Conservation (phyloP, 2,329 filamentous ascomycete genomes). For the Alternaria sp. region DNA sequence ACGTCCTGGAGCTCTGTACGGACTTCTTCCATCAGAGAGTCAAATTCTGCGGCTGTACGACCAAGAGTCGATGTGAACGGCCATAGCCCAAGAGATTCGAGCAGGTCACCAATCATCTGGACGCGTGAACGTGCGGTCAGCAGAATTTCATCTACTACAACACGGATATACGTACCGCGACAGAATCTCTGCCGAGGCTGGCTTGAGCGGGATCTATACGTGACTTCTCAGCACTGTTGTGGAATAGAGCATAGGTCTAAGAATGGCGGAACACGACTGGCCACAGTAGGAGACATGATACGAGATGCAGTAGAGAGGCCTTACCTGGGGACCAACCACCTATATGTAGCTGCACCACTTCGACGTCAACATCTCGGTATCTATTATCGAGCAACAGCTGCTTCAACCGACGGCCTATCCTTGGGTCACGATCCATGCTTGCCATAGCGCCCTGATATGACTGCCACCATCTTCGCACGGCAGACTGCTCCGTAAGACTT, state of each 20-base stretch:
- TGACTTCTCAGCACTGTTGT: constrained; percentile 6
- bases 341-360: constrained; percentile 46
- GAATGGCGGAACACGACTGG: neutral
- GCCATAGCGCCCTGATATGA: constrained; percentile 48
- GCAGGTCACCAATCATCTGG: constrained; percentile 43
- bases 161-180: constrained; percentile 13
- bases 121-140: neutral
- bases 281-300: neutral
- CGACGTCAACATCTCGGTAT: constrained; percentile 41
- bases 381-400: constrained; percentile 41
- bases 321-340: constrained; percentile 50
- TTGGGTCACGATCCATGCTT: constrained; percentile 43
- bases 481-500: constrained; percentile 65
- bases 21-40: constrained; percentile 38
- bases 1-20: constrained; percentile 40
- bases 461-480: constrained; percentile 48
- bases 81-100: constrained; percentile 50
- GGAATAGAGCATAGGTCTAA: neutral
- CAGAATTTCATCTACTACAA: neutral
- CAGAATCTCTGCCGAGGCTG: constrained; percentile 39
- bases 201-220: constrained; percentile 40
- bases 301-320: neutral
- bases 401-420: constrained; percentile 43
- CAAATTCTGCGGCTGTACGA: constrained; percentile 42
- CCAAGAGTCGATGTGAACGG: constrained; percentile 45